phyloP scores from a whole-genome alignment of 2,329 filamentous ascomycete species.

The Tolypocladium amazonense region DNA sequence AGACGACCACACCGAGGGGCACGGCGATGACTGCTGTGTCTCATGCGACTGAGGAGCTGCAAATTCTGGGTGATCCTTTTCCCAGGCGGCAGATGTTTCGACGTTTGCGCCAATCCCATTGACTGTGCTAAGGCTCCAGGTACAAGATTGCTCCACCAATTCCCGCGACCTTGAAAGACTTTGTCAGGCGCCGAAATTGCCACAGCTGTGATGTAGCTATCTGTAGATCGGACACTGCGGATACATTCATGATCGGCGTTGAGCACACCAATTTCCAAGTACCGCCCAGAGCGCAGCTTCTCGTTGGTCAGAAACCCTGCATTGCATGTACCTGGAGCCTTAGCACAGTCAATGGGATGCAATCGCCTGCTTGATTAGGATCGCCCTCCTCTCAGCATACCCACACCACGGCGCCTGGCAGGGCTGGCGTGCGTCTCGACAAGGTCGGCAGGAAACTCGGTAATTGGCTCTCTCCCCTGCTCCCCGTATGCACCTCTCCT shows the following conservation, averaged over 20 bases:
- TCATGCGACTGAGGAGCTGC: not conserved
- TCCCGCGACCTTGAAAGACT: no score
- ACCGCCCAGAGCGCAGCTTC: no score
- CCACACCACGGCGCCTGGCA: not conserved
- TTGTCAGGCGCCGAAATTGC: no score
- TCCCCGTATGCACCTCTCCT: not conserved
- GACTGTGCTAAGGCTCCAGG: no score
- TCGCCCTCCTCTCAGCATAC: not conserved
- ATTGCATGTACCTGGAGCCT: no score
- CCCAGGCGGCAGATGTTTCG: not conserved
- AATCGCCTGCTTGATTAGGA: not conserved
- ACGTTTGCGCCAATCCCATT: not conserved
- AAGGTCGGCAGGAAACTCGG: not conserved
- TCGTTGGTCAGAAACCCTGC: no score
- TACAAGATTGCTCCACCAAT: no score
- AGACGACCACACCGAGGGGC: not conserved
- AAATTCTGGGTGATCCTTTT: not conserved
- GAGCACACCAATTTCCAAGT: no score
- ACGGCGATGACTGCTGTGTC: not conserved
- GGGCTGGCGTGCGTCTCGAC: not conserved
- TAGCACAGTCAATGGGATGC: no score
- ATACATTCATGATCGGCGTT: no score
- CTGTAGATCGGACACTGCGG: no score
- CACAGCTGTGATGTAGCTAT: no score
- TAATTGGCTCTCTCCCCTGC: not conserved